phyloP scores from a whole-genome alignment of 148 eudicot species.

The Rhododendron simsii region DNA sequence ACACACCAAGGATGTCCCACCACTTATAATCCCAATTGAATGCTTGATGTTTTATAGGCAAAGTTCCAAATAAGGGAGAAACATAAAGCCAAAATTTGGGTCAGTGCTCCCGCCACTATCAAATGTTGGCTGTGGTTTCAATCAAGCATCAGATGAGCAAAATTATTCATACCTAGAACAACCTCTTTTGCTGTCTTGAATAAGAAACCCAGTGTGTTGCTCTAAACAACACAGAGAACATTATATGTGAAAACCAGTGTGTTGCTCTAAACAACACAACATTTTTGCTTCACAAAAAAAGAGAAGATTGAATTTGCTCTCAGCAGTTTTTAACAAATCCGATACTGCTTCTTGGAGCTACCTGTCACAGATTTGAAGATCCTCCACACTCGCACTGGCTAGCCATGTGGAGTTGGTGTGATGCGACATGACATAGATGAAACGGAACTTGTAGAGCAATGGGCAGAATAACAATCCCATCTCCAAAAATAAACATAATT shows the following conservation, averaged over 20 bases:
- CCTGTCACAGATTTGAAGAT: background rate
- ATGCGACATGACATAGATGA: background rate
- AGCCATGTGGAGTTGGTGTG: background rate
- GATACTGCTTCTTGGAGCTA: background rate
- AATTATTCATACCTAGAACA: background rate
- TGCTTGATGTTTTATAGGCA: background rate
- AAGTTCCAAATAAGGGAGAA: background rate
- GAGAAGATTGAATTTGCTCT: background rate
- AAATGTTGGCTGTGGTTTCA: background rate
- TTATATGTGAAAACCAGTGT: background rate
- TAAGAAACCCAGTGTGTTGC: background rate
- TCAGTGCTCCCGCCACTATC: background rate
- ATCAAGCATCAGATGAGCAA: background rate
- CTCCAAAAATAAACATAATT: background rate
- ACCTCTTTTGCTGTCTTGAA: background rate
- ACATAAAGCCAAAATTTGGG: background rate
- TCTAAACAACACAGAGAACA: background rate
- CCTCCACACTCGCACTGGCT: background rate
- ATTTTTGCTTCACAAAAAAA: background rate
- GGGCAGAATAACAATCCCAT: background rate
- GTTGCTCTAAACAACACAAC: background rate
- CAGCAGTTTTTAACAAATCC: background rate
- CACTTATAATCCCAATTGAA: background rate
- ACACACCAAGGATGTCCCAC: background rate
- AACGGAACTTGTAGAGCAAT: background rate